Evolutionary conservation across 164 flowering plant species (phyloP), one percentile per base, ranked within the genome.

Genomic region (Annona squamosa): DNA sequence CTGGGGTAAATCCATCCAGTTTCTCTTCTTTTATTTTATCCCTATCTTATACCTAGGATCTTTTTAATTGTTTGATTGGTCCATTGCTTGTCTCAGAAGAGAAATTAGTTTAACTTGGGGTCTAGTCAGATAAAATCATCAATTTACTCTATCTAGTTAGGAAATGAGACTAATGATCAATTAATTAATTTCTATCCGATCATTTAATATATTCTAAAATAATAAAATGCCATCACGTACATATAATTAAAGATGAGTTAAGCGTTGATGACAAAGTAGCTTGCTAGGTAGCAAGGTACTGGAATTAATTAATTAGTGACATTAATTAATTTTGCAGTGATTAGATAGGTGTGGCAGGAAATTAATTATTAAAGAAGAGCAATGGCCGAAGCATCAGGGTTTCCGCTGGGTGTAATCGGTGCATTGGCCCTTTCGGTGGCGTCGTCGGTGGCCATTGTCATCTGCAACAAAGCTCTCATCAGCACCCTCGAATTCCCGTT

Each of bases 391-490:
- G 85, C 83, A 80, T 70, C 76, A 17, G 74, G 89, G 16, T 74
- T 80, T 68, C 98, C 88, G 69, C 71, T 91, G 76, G 94, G 97
- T 3, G 94, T 93, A 3, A 82, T 93, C 16, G 96, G 98, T 18
- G 97, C 98, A 41, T 80, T 93, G 73, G 86, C 84, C 63, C 96
- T 93, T 16, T 93, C 98, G 42, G 97, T 91, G 74, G 90, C 96
- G 73, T 93, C 97, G 42, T 93, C 98, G 1, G 98, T 91, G 10
- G 85, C 98, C 78, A 93, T 93, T 78, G 98, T 93, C 77, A 88
- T 92, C 52, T 90, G 95, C 86, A 92, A 90, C 85, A 92, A 92
- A 78, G 95, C 97, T 56, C 79, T 92, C 75, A 92, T 91, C 91
- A 90, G 91, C 85, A 81, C 85, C 73, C 93, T 93, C 13, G 94